A percentile compares a stretch with the other conserved stretches of the same genome.
phyloP scores from a whole-genome alignment of 2,329 filamentous ascomycete species.

The Ophioceras dolichostomum region DNA sequence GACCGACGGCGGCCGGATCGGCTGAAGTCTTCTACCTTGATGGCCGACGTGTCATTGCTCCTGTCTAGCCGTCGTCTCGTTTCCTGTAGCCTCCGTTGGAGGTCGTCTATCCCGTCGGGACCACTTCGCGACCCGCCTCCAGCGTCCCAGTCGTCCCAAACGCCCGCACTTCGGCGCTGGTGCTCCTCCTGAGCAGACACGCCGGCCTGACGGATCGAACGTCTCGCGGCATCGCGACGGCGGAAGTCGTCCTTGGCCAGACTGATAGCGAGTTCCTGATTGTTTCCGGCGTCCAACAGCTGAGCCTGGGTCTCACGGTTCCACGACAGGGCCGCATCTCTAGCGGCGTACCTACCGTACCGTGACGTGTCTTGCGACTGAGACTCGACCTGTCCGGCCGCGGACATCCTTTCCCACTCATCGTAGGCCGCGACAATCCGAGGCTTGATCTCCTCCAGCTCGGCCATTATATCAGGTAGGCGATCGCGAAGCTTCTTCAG shows the following conservation, averaged over 20 bases:
- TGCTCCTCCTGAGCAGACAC: conserved; percentile 45
- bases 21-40: conserved; percentile 12
- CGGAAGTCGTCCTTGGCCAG: conserved; percentile 62
- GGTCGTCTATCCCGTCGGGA: conserved; percentile 12
- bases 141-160: conserved; percentile 29
- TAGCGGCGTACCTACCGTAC: conserved; percentile 36
- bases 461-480: conserved; percentile 46
- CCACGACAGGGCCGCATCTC: conserved; percentile 47
- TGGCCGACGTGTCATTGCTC: conserved; percentile 12
- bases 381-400: conserved; percentile 1
- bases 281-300: conserved; percentile 56
- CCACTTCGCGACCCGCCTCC: conserved; percentile 11
- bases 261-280: conserved; percentile 65
- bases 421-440: conserved; percentile 60
- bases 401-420: conserved; percentile 36
- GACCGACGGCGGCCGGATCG: conserved; percentile 11
- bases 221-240: conserved; percentile 50
- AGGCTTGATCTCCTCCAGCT: conserved; percentile 70
- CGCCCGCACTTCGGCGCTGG: conserved; percentile 32
- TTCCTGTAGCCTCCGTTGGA: conserved; percentile 39
- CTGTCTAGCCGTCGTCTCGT: conserved; percentile 34
- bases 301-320: conserved; percentile 27
- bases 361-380: conserved; percentile 8
- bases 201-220: conserved; percentile 43
- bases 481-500: conserved; percentile 40